phyloP scores from a whole-genome alignment of 2,329 filamentous ascomycete genomes.

The Epichloe bromicola region DNA sequence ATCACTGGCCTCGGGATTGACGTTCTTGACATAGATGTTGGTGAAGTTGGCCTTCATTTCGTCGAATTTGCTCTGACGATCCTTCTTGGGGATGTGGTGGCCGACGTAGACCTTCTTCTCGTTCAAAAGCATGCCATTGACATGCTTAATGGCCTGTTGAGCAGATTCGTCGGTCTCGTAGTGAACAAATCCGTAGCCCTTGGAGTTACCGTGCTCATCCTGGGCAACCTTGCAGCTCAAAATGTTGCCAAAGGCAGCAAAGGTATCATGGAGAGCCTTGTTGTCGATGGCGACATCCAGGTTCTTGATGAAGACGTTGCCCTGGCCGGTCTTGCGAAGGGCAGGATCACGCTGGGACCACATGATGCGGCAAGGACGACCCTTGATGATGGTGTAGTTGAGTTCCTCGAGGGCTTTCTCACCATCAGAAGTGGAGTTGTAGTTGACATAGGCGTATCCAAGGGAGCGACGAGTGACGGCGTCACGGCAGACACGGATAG shows the following conservation, averaged over 20 bases:
- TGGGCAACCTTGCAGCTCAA: conserved; percentile 98
- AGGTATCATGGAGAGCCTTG: conserved; percentile 99
- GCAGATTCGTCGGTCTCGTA: conserved; percentile 99
- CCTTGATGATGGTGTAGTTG: conserved; percentile 99
- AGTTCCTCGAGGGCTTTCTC: conserved; percentile 98
- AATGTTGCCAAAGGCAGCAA: conserved; percentile 97
- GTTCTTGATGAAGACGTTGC: conserved; percentile 99
- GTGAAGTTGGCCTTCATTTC: conserved; percentile 99
- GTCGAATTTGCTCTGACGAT: conserved; percentile 99
- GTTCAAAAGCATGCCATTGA: conserved; percentile 98
- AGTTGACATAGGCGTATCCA: conserved; percentile 99
- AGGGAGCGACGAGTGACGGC: conserved; percentile 97
- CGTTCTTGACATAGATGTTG: conserved; percentile 99
- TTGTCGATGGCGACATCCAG: conserved; percentile 97
- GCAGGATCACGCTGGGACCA: conserved; percentile 99
- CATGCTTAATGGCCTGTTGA: conserved; percentile 94
- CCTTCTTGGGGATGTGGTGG: conserved; percentile 99
- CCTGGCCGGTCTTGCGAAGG: conserved; percentile 96
- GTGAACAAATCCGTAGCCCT: conserved; percentile 98
- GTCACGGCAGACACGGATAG: conserved; percentile 98
- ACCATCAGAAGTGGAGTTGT: conserved; percentile 92
- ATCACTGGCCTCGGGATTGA: conserved; percentile 70
- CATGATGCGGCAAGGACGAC: conserved; percentile 98
- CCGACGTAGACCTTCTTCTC: conserved; percentile 99
- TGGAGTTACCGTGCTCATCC: conserved; percentile 92